Conservation (phyloP, 1,284 basidiomycete species). For the Mycena citricolor region DNA sequence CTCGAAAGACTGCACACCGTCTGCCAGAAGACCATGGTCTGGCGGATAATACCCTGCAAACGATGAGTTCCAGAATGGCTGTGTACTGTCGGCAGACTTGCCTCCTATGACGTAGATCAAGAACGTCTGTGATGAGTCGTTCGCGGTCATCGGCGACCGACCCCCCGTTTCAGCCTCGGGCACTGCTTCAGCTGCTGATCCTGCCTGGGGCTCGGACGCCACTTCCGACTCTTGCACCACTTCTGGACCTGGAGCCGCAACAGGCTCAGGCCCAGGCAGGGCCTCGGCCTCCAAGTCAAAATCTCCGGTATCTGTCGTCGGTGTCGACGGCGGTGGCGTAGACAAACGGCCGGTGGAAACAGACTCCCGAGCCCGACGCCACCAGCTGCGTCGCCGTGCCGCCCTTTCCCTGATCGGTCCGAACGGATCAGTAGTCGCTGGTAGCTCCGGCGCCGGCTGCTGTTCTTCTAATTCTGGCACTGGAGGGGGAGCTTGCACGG, state of each 20-base stretch:
- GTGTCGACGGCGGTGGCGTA: neutral
- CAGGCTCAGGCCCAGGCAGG: neutral
- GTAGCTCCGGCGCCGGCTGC: too few species aligned
- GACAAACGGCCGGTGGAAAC: neutral
- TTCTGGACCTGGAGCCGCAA: neutral
- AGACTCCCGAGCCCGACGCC: neutral
- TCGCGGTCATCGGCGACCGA: neutral
- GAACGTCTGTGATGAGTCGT: conserved; percentile 55
- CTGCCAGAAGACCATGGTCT: conserved; percentile 79
- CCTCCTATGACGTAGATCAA: conserved; percentile 82
- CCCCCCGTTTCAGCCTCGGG: neutral
- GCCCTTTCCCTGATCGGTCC: neutral
- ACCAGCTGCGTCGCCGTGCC: neutral
- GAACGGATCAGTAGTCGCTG: too few species aligned
- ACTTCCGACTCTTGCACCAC: conserved; percentile 1
- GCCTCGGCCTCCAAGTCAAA: too few species aligned
- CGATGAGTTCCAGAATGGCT: neutral
- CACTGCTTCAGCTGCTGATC: neutral
- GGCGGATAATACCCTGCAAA: conserved; percentile 79
- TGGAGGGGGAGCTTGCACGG: conserved; percentile 4
- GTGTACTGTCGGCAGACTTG: conserved; percentile 29
- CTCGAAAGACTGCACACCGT: conserved; percentile 76
- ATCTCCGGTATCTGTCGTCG: neutral
- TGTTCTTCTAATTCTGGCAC: too few species aligned
- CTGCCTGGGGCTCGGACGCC: neutral